Base-by-base conservation (phyloP, 371 early-diverging fungal species). In the Lichtheimia ornata region DNA sequence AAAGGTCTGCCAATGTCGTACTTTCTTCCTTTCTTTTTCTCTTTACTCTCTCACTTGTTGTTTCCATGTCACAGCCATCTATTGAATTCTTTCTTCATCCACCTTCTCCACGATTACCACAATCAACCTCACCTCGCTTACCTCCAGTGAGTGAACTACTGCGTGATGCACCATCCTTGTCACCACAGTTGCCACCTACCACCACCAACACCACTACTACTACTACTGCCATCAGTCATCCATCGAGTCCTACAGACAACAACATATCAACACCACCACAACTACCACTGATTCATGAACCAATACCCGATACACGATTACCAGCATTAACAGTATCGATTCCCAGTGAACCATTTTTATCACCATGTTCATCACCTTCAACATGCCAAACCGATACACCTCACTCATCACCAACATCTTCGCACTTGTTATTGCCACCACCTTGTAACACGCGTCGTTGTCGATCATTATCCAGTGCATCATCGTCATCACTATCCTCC, bases 401-500 rank as follows among this genome's bases (percentile, higher is more conserved):
- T 5, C 67, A 62, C 30, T 58, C 67, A 5, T 66, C 67, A 17
- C 67, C 67, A 0, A 28, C 50, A 18, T 56, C 56, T 24, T 59
- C 64, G 35, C 59, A 47, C 12, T 52, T 62, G 9, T 28, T 66
- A 43, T 52, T 66, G 25, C 67, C 67, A n/a, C 67, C 67, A 22
- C 67, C 67, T 2, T 40, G 43, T 35, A 58, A 50, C 18, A 61
- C 55, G 15, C 53, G 65, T 25, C 62, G 72, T 15, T 63, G 52
- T 47, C 57, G 75, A 52, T 75, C 72, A 20, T 62, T 65, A 40
- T 75, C 75, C 24, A 72, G 70, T 44, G 73, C 73, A 24, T 72
- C 73, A 3, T 57, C 67, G 11, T 60, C 50, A 30, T 66, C 55
- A 15, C 24, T 49, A 17, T 56, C 65, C 7, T 64, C 65, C 3